Evolutionary conservation across 1,139 yeast species (phyloP).

Genomic region (Pichia sp.): DNA sequence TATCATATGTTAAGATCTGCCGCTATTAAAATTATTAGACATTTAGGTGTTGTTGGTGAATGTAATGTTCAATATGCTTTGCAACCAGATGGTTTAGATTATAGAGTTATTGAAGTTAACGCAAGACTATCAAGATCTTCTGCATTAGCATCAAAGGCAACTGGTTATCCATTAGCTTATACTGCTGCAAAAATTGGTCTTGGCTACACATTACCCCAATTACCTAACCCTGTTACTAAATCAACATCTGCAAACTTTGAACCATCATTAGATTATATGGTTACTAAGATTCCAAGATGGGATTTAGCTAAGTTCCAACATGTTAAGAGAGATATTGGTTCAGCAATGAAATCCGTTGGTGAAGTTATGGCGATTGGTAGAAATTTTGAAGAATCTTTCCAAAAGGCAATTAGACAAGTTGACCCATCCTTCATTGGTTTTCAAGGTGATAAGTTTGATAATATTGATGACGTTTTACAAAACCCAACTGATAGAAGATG

Average conservation of each 20-base stretch:
- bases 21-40: conserved; percentile 95
- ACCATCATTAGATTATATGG: conserved; percentile 94
- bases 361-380: conserved; percentile 99
- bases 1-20: conserved; percentile 97
- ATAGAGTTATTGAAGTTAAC: conserved; percentile 94
- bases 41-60: conserved; percentile 97
- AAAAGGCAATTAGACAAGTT: conserved; percentile 94
- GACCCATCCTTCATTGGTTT: conserved; percentile 89
- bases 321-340: conserved; percentile 87
- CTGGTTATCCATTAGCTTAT: conserved; percentile 97
- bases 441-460: conserved; percentile 81
- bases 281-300: conserved; percentile 98
- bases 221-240: conserved; percentile 94
- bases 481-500: conserved; percentile 97
- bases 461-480: conserved; percentile 71
- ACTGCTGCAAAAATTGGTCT: conserved; percentile 97
- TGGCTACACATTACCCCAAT: conserved; percentile 89
- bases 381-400: conserved; percentile 95
- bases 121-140: conserved; percentile 97
- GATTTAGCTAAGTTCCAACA: conserved; percentile 93
- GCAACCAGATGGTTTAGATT: conserved; percentile 91
- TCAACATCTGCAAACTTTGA: conserved; percentile 95
- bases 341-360: conserved; percentile 98
- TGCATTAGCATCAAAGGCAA: conserved; percentile 96
- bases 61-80: conserved; percentile 97